These are phyloP conservation scores for Stephanocyclus meneghinianus DNA, from an alignment of 352 stramenopile species.

Conservation along the genomic window DNA sequence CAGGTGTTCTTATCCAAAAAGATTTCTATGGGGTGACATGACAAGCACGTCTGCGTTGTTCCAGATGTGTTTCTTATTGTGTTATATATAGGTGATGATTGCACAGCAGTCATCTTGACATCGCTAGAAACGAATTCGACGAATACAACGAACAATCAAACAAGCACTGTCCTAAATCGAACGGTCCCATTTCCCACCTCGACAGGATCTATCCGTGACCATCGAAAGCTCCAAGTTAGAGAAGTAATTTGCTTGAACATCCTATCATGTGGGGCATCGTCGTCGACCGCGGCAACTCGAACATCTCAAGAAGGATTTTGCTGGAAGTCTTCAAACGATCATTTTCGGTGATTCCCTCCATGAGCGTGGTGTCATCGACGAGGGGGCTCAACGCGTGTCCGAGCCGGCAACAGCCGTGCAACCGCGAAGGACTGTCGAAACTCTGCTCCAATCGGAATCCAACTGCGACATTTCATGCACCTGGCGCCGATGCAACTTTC, in stretches of 20 bases:
- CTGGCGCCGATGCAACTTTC: background rate
- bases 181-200: background rate
- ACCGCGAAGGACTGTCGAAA: slow-evolving; percentile 2
- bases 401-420: background rate
- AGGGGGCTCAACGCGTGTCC: background rate
- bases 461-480: slow-evolving; percentile 3
- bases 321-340: slow-evolving; percentile 20
- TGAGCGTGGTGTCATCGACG: slow-evolving; percentile 6
- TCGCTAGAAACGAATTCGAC: too few relatives aligned
- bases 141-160: too few relatives aligned
- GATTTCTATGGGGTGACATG: too few relatives aligned
- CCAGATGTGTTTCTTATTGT: too few relatives aligned
- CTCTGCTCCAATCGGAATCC: background rate
- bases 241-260: background rate
- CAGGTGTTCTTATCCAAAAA: too few relatives aligned
- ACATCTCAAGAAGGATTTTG: background rate
- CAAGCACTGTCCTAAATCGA: too few relatives aligned
- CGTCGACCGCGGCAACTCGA: background rate
- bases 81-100: too few relatives aligned
- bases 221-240: background rate
- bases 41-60: too few relatives aligned
- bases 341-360: slow-evolving; percentile 33
- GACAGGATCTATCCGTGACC: too few relatives aligned
- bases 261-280: slow-evolving; percentile 3
- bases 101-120: too few relatives aligned